Conservation (phyloP, 2,329 filamentous ascomycete genomes). For the Ceratocystis destructans region DNA sequence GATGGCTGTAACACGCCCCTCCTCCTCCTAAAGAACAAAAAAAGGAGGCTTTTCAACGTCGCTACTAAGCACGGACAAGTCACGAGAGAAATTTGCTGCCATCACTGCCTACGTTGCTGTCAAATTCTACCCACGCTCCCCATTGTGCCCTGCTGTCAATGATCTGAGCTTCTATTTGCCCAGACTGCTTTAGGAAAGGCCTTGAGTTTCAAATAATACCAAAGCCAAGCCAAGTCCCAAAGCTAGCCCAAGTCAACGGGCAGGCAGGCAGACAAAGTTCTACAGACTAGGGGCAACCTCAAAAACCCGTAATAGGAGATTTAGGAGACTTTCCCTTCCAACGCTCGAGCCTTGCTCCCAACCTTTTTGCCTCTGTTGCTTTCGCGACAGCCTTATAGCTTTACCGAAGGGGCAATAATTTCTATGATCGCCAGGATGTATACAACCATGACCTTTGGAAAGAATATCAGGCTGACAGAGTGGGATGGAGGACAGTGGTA, state of each 20-base stretch:
- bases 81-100: not conserved
- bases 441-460: not conserved
- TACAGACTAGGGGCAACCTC: not conserved
- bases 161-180: not conserved
- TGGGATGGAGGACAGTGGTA: not conserved
- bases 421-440: conserved; percentile 1
- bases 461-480: not conserved
- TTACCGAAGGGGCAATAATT: not conserved
- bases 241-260: not conserved
- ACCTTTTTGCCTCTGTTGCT: conserved; percentile 1
- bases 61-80: not conserved
- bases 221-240: not conserved
- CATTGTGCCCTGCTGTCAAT: conserved; percentile 1
- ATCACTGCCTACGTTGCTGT: conserved; percentile 3
- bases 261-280: not conserved
- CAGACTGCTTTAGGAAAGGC: not conserved
- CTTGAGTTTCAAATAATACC: not conserved
- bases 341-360: conserved; percentile 2
- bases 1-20: not conserved
- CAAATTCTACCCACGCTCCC: not conserved
- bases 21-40: not conserved
- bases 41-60: not conserved
- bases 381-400: conserved; percentile 7
- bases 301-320: conserved; percentile 4
- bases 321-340: not conserved